Conservation (phyloP, 257 asterid species). For the Ballota nigra region DNA sequence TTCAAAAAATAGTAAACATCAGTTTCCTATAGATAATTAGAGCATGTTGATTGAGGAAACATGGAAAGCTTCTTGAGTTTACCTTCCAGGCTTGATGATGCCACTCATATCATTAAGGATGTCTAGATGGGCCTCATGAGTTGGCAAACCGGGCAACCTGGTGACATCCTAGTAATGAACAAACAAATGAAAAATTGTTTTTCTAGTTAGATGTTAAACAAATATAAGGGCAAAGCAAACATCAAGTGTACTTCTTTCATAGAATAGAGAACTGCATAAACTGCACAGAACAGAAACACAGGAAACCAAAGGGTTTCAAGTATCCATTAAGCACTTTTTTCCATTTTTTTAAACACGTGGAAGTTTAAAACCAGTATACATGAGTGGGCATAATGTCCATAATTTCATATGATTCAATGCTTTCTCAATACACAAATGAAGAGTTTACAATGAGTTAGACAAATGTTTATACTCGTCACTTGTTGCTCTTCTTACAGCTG, state of each 20-base stretch:
- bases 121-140: slow-evolving; percentile 41
- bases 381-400: too few relatives aligned
- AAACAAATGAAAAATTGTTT: not conserved
- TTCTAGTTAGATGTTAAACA: not conserved
- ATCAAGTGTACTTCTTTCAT: not conserved
- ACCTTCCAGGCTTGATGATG: slow-evolving; percentile 70
- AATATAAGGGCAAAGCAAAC: not conserved
- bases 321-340: not conserved
- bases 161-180: slow-evolving; percentile 39
- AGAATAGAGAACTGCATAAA: not conserved
- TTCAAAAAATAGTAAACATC: too few relatives aligned
- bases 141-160: slow-evolving; percentile 49
- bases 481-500: too few relatives aligned
- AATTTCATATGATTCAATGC: too few relatives aligned
- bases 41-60: not conserved
- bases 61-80: not conserved
- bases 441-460: too few relatives aligned
- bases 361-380: too few relatives aligned
- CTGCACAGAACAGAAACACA: not conserved
- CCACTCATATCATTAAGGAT: slow-evolving; percentile 54
- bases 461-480: too few relatives aligned
- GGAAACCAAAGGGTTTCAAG: not conserved
- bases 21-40: not conserved
- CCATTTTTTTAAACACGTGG: not conserved
- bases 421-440: too few relatives aligned